A percentile compares a stretch with the other conserved stretches of the same genome.
phyloP scores from a whole-genome alignment of 2,329 filamentous ascomycete genomes.

The Pseudogymnoascus sp. region DNA sequence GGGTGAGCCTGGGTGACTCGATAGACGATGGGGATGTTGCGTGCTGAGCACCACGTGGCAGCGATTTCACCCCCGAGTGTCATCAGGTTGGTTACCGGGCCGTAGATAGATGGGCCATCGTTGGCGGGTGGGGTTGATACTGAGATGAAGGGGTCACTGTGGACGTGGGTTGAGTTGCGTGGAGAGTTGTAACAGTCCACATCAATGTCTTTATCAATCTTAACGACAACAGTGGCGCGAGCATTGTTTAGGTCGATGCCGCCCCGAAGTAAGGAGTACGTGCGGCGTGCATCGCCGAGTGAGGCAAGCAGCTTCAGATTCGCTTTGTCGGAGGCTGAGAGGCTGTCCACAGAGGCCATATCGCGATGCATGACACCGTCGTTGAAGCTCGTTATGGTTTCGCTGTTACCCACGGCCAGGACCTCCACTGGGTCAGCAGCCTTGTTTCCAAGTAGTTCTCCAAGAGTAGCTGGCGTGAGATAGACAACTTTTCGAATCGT shows the following conservation, averaged over 20 bases:
- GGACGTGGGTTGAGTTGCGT: constrained; percentile 1
- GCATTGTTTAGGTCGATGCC: constrained; percentile 42
- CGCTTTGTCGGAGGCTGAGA: constrained; percentile 35
- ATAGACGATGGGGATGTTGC: constrained; percentile 52
- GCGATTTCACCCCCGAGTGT: constrained; percentile 53
- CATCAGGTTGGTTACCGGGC: constrained; percentile 45
- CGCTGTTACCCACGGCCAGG: background rate
- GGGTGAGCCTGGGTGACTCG: constrained; percentile 28
- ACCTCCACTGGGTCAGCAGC: background rate
- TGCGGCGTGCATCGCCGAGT: constrained; percentile 35
- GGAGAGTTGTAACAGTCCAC: background rate
- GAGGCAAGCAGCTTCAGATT: constrained; percentile 41
- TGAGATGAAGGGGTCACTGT: background rate
- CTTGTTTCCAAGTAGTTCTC: constrained; percentile 23
- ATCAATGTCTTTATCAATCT: constrained; percentile 28
- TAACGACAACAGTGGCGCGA: constrained; percentile 36
- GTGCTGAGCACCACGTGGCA: constrained; percentile 50
- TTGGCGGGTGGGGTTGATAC: background rate
- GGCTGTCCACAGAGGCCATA: constrained; percentile 23
- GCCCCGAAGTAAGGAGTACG: constrained; percentile 39
- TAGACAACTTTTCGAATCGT: constrained; percentile 47
- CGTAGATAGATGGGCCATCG: constrained; percentile 10
- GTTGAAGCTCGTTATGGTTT: background rate
- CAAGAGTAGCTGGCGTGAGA: constrained; percentile 45
- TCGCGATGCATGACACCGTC: constrained; percentile 2